These are phyloP conservation scores for Amylocarpus encephaloides DNA, from an alignment of 2,329 filamentous ascomycete genomes.

Conservation along the genomic window DNA sequence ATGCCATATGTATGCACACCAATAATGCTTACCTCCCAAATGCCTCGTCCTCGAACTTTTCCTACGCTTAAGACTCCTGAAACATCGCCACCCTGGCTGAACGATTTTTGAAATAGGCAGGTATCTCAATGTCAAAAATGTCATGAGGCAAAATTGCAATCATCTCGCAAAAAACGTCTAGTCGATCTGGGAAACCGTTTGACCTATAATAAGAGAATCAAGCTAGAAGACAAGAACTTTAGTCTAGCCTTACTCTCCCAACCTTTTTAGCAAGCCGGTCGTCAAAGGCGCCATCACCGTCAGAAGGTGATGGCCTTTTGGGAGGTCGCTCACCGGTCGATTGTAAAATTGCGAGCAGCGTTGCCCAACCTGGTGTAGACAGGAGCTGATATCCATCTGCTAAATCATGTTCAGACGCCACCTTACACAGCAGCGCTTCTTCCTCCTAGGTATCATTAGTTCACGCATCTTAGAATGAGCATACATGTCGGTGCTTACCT, in stretches of 20 bases:
- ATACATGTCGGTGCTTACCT: constrained; percentile 52
- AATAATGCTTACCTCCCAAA: too few species aligned
- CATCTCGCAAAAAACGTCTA: not conserved
- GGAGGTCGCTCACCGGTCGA: constrained; percentile 94
- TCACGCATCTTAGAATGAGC: constrained; percentile 8
- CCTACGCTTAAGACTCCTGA: too few species aligned
- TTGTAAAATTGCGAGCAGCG: constrained; percentile 85
- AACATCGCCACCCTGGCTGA: too few species aligned
- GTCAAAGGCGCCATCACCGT: constrained; percentile 27
- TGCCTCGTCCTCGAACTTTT: too few species aligned
- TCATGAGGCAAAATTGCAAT: not conserved
- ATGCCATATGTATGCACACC: too few species aligned
- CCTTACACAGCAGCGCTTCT: constrained; percentile 75
- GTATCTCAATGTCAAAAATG: too few species aligned
- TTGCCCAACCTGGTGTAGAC: constrained; percentile 88
- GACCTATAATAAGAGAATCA: constrained; percentile 13
- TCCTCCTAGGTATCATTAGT: constrained; percentile 61
- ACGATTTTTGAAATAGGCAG: too few species aligned
- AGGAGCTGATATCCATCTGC: constrained; percentile 77
- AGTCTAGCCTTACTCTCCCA: constrained; percentile 52
- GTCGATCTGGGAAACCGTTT: not conserved
- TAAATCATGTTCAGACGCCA: constrained; percentile 74
- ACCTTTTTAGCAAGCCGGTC: constrained; percentile 56
- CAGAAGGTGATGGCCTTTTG: constrained; percentile 53
- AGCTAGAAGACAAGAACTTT: constrained; percentile 18